These are phyloP conservation scores for Xylariaceae sp. DNA, from an alignment of 2,329 filamentous ascomycete species.

Conservation along the genomic window DNA sequence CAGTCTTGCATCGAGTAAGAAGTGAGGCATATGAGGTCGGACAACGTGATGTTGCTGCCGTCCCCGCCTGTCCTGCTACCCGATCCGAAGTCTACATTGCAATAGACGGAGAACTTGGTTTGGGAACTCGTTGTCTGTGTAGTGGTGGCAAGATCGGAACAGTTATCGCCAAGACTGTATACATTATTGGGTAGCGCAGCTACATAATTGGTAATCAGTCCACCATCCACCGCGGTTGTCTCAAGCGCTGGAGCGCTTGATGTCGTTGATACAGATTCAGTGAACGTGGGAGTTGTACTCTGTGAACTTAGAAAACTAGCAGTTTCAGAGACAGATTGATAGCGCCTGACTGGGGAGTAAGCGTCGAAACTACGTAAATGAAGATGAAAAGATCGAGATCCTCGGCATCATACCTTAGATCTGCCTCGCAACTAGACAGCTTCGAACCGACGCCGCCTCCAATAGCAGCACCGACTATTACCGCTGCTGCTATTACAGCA, in stretches of 20 bases:
- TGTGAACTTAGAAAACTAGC: neutral
- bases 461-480: neutral
- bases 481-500: neutral
- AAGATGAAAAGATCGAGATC: neutral
- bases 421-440: neutral
- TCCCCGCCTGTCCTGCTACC: neutral
- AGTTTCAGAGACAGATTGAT: neutral
- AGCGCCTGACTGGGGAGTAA: no score
- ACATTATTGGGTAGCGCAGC: neutral
- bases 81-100: conserved; percentile 1
- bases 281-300: neutral
- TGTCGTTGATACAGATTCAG: neutral
- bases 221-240: neutral
- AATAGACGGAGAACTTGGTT: neutral
- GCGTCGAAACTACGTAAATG: neutral
- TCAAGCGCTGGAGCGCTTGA: neutral
- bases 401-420: neutral
- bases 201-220: neutral
- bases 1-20: conserved; percentile 2
- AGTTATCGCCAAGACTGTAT: neutral
- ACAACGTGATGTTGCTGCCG: neutral
- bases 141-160: neutral
- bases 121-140: neutral
- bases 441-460: conserved; percentile 5
- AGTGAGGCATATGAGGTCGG: neutral